phyloP scores from a whole-genome alignment of 108 stramenopile species.

The Epipyxis sp. region DNA sequence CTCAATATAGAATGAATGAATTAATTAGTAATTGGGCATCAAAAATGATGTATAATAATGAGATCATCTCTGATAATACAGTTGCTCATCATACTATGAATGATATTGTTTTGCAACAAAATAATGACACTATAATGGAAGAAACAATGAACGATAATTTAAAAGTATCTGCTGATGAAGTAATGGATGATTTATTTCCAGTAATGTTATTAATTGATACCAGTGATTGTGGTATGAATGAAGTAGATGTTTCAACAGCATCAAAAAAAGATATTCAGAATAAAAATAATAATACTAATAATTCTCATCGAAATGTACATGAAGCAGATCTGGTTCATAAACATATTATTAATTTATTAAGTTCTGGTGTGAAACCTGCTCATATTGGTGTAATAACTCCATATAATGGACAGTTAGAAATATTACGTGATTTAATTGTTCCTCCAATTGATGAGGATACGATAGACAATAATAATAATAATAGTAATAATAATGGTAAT shows the following conservation, averaged over 20 bases:
- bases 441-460: background rate
- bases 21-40: constrained; percentile 88
- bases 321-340: constrained; percentile 15
- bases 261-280: background rate
- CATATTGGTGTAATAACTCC: constrained; percentile 95
- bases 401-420: constrained; percentile 93
- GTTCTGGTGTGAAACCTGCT: constrained; percentile 62
- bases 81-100: constrained; percentile 28
- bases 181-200: background rate
- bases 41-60: constrained; percentile 73
- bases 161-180: background rate
- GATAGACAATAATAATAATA: no score
- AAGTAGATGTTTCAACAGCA: constrained; percentile 52
- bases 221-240: constrained; percentile 82
- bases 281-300: background rate
- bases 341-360: constrained; percentile 33
- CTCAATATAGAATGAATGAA: constrained; percentile 95
- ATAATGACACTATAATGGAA: no score
- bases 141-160: no score
- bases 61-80: constrained; percentile 40
- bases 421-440: background rate
- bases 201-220: constrained; percentile 85
- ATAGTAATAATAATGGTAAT: no score
- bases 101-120: constrained; percentile 41
- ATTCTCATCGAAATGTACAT: constrained; percentile 38